Base-by-base conservation (phyloP, 1,284 basidiomycete species). In the Tausonia pullulans region DNA sequence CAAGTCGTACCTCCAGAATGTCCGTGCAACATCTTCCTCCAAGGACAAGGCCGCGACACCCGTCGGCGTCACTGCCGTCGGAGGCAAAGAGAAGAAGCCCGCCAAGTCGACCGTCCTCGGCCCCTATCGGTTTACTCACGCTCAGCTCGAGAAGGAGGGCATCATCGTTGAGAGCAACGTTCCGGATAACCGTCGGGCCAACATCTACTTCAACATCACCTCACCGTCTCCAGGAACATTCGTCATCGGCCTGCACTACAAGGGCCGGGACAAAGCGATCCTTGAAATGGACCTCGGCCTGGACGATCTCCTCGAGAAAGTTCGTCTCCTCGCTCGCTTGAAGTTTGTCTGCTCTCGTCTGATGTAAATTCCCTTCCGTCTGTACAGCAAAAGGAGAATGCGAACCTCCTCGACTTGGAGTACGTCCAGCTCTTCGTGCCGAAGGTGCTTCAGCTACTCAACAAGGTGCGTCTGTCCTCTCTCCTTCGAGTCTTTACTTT, bases 201-300 rank as follows among this genome's bases (percentile, higher is more conserved):
- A 96, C 76, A 98, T 98, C 72, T 98, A 92, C 79, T 98, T 98
- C 84, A 96, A 95, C 74, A 92, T 98, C 75, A 91, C 88, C 40
- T 97, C 94, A 41, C 96, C 96, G 1, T 90, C 90, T 6, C 96
- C 96, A 0, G 96, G 96, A 53, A 97, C 96, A 9, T 99, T 98
- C 76, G 92, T 98, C 75, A 98, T 99, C 70, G 94, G 95, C 7
- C 80, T 99, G 62, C 94, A 98, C 78, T 98, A 98, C 81, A 97
- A 97, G 78, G 94, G 94, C 49, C 84, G 96, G n/a, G 94, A 98
- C 73, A 97, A 97, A 80, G 93, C 96, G 16, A 98, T 99, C 71
- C 82, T 98, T 57, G 96, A 99, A 81, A 98, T 98, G 94, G 96
- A 98, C 78, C 82, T 98, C 67, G 98, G 98, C 80, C 96, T 98